A percentile compares a stretch with the other conserved stretches of the same genome.
Evolutionary conservation across 805 yeast species (phyloP).

Genomic region (Candida pini): DNA sequence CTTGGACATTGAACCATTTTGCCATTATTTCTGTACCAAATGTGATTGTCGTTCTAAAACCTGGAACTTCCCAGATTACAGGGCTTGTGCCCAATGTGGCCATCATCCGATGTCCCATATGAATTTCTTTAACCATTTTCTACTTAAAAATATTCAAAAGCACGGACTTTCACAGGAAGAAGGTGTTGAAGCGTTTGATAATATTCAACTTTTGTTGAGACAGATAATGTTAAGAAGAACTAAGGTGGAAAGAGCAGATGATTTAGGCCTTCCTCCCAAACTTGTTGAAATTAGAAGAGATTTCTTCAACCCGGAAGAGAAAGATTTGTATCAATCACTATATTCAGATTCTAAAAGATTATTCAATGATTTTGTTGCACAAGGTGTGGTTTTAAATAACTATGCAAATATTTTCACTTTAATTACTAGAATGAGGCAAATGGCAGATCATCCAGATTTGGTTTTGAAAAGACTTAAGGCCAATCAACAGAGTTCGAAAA

Average conservation of each 20-base stretch:
- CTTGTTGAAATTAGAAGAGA: slow-evolving; percentile 86
- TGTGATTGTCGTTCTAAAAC: slow-evolving; percentile 79
- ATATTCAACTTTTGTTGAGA: slow-evolving; percentile 66
- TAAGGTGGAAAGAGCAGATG: slow-evolving; percentile 94
- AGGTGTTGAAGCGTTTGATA: slow-evolving; percentile 70
- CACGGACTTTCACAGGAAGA: slow-evolving; percentile 78
- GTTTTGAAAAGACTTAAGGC: slow-evolving; percentile 67
- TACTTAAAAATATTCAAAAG: slow-evolving; percentile 89
- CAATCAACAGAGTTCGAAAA: slow-evolving; percentile 22
- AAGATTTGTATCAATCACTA: slow-evolving; percentile 82
- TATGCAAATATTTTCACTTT: slow-evolving; percentile 96
- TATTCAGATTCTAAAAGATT: slow-evolving; percentile 83
- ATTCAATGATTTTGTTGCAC: slow-evolving; percentile 88
- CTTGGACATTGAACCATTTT: slow-evolving; percentile 77
- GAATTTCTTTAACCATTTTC: slow-evolving; percentile 91
- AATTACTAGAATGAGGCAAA: slow-evolving; percentile 94
- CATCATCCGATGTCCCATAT: slow-evolving; percentile 95
- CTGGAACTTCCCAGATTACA: slow-evolving; percentile 81
- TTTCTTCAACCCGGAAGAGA: slow-evolving; percentile 89
- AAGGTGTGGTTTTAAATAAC: slow-evolving; percentile 93
- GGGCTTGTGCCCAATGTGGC: slow-evolving; percentile 81
- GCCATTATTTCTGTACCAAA: slow-evolving; percentile 86
- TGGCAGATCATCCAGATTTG: slow-evolving; percentile 97
- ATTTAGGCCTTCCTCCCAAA: slow-evolving; percentile 94
- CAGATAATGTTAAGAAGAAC: slow-evolving; percentile 92